phyloP scores from a whole-genome alignment of 139 green algal genomes.

The Chlorella sorokiniana region DNA sequence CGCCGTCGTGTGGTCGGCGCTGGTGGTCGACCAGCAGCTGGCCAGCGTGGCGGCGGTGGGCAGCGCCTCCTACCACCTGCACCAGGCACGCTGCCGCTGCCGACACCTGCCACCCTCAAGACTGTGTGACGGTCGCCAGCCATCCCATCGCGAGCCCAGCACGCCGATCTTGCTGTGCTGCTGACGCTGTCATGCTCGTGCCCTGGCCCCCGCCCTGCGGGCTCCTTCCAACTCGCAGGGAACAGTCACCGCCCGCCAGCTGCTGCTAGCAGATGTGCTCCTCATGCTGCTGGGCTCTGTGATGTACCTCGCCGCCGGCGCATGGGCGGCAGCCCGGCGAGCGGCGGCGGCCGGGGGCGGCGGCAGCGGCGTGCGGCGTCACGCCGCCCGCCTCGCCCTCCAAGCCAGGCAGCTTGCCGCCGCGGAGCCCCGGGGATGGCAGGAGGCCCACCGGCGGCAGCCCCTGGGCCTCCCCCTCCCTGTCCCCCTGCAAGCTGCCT shows the following conservation, averaged over 20 bases:
- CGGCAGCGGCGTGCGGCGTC: not conserved
- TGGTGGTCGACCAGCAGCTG: conserved; percentile 79
- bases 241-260: conserved; percentile 14
- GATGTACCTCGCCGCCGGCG: conserved; percentile 10
- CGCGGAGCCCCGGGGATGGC: not conserved
- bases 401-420: not conserved
- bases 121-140: too few species aligned
- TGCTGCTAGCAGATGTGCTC: conserved; percentile 8
- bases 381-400: not conserved
- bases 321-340: not conserved
- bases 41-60: conserved; percentile 54
- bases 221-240: not conserved
- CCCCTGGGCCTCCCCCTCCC: not conserved
- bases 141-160: not conserved
- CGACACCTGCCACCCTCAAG: not conserved
- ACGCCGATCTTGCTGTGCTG: not conserved
- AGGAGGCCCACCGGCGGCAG: not conserved
- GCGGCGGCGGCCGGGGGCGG: not conserved
- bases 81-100: conserved; percentile 21
- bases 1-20: conserved; percentile 64
- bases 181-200: not conserved
- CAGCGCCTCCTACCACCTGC: conserved; percentile 58
- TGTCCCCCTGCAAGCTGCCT: conserved; percentile 2
- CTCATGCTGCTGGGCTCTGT: conserved; percentile 24
- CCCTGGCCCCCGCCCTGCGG: not conserved